phyloP scores from a whole-genome alignment of 2,329 filamentous ascomycete species.

The Pyrenophora graminea region DNA sequence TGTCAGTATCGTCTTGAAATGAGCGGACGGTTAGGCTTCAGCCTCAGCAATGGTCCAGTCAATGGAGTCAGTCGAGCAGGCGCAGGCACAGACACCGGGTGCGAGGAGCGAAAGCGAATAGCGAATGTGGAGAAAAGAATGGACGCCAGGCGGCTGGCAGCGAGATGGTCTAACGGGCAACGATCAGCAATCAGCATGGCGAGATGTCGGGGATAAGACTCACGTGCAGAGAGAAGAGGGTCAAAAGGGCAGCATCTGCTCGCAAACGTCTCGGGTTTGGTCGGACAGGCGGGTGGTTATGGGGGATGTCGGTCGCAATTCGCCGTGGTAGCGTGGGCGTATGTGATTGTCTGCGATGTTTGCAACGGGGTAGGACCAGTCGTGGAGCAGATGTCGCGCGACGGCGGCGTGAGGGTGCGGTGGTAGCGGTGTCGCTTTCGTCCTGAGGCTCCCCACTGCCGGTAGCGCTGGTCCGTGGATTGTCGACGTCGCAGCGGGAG shows the following conservation, averaged over 20 bases:
- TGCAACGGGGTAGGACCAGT: constrained; percentile 30
- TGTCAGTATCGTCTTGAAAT: constrained; percentile 18
- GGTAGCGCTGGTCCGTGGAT: constrained; percentile 19
- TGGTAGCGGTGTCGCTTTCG: not conserved
- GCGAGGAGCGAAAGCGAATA: constrained; percentile 27
- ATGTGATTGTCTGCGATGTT: constrained; percentile 11
- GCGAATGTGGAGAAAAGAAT: constrained; percentile 47
- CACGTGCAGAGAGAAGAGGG: constrained; percentile 34
- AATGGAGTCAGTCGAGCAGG: constrained; percentile 33
- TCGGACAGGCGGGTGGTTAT: constrained; percentile 20
- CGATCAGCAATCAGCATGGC: constrained; percentile 19
- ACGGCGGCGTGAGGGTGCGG: constrained; percentile 16
- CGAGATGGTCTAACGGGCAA: constrained; percentile 29
- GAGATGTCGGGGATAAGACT: constrained; percentile 13
- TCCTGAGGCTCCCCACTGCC: constrained; percentile 12
- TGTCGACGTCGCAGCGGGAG: constrained; percentile 41
- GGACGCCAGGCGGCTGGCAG: constrained; percentile 49
- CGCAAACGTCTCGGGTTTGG: constrained; percentile 10
- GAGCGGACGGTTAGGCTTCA: constrained; percentile 39
- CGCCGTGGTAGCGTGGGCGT: constrained; percentile 15
- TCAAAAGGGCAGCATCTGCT: constrained; percentile 43
- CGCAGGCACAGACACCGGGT: not conserved
- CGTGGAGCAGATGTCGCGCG: constrained; percentile 17
- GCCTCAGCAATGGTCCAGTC: constrained; percentile 39
- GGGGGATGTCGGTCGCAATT: constrained; percentile 9